Evolutionary conservation across 2,329 filamentous ascomycete genomes (phyloP).

Genomic region (Capronia coronata): DNA sequence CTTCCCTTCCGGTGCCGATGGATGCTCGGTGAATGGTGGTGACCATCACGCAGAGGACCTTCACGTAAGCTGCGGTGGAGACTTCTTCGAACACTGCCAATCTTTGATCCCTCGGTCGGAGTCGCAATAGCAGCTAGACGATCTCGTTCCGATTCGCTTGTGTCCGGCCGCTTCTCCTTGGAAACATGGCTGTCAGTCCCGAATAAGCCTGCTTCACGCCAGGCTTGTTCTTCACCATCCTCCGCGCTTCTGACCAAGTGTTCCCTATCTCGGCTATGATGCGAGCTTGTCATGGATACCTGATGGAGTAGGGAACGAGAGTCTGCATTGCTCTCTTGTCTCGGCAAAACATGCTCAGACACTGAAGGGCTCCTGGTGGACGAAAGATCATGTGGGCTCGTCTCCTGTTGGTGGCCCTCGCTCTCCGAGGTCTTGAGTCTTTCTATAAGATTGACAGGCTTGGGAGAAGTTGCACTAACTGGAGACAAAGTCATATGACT

Average conservation of each 20-base stretch:
- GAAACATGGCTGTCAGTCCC: constrained; percentile 39
- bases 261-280: constrained; percentile 33
- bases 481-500: constrained; percentile 23
- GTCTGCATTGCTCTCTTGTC: constrained; percentile 26
- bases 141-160: constrained; percentile 41
- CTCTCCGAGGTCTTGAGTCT: constrained; percentile 15
- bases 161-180: constrained; percentile 36
- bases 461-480: constrained; percentile 20
- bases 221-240: constrained; percentile 59
- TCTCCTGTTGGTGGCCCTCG: constrained; percentile 7
- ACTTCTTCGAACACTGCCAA: constrained; percentile 70
- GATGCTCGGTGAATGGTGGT: constrained; percentile 43
- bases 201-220: constrained; percentile 62
- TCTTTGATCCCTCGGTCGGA: constrained; percentile 46
- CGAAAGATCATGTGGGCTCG: constrained; percentile 9
- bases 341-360: constrained; percentile 11
- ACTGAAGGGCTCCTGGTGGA: constrained; percentile 9
- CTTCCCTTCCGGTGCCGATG: constrained; percentile 71
- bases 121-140: constrained; percentile 36
- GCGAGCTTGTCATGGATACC: constrained; percentile 36
- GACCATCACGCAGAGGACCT: constrained; percentile 33
- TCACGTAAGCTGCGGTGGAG: constrained; percentile 86
- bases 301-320: constrained; percentile 33
- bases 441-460: constrained; percentile 17
- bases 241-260: constrained; percentile 23